Percentiles rank a stretch among this genome's conserved stretches.
Evolutionary conservation across 1,284 basidiomycete species (phyloP).

Genomic region (Lentinus polychrous): DNA sequence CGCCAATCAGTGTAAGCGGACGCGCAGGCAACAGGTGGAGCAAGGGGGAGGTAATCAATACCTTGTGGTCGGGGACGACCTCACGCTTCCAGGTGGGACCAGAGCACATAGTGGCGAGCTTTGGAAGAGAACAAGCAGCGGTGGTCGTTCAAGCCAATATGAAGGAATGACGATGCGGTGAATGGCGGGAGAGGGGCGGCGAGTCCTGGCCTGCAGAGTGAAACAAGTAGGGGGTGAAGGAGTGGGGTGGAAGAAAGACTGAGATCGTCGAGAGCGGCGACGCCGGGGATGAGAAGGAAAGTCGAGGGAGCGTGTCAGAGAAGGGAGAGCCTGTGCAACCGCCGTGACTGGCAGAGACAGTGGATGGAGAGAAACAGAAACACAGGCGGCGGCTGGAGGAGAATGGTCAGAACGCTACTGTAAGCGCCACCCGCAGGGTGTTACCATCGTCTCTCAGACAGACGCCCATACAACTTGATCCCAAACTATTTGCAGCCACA

Average conservation of each 20-base stretch:
- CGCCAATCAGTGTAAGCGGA: slow-evolving; percentile 6
- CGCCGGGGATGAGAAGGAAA: slow-evolving; percentile 7
- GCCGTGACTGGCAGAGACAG: too few relatives aligned
- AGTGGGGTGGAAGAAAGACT: not conserved
- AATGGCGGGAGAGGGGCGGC: slow-evolving; percentile 25
- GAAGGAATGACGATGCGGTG: slow-evolving; percentile 18
- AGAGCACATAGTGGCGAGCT: slow-evolving; percentile 52
- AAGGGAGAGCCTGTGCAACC: not conserved
- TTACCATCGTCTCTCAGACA: not conserved
- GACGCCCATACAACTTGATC: slow-evolving; percentile 7
- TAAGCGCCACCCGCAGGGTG: not conserved
- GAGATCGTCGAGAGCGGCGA: slow-evolving; percentile 9
- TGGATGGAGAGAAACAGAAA: not conserved
- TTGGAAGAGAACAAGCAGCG: slow-evolving; percentile 4
- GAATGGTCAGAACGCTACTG: not conserved
- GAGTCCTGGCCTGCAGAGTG: slow-evolving; percentile 61
- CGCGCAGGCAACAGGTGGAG: not conserved
- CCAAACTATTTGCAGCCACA: slow-evolving; percentile 11
- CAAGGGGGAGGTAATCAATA: slow-evolving; percentile 23
- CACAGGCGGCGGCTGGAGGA: not conserved
- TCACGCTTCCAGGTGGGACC: slow-evolving; percentile 93
- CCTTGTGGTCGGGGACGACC: slow-evolving; percentile 97
- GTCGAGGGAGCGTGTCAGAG: not conserved
- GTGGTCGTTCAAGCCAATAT: slow-evolving; percentile 12
- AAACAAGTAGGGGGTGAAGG: slow-evolving; percentile 21